Conservation (phyloP, 2,329 filamentous ascomycete genomes). For the Cordyceps javanica region DNA sequence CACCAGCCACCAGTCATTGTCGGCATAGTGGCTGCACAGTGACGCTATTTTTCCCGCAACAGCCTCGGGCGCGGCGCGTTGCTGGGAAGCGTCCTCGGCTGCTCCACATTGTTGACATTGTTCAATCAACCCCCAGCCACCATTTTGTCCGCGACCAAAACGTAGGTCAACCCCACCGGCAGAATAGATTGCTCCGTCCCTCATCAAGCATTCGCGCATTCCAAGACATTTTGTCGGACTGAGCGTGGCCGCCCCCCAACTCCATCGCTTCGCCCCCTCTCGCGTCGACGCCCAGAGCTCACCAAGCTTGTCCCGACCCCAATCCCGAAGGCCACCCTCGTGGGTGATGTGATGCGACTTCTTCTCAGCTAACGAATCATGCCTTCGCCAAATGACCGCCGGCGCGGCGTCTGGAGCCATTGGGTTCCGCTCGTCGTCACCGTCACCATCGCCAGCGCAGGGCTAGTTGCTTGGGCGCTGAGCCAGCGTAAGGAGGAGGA, state of each 20-base stretch:
- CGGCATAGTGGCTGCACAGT: slow-evolving; percentile 2
- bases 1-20: background rate
- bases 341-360: slow-evolving; percentile 53
- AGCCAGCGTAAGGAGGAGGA: slow-evolving; percentile 75
- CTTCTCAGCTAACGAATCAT: slow-evolving; percentile 36
- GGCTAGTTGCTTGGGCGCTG: slow-evolving; percentile 88
- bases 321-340: slow-evolving; percentile 50
- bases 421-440: slow-evolving; percentile 87
- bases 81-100: slow-evolving; percentile 15
- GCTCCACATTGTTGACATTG: slow-evolving; percentile 20
- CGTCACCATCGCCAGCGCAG: slow-evolving; percentile 78
- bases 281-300: background rate
- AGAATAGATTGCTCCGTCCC: slow-evolving; percentile 1
- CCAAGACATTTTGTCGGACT: slow-evolving; percentile 8
- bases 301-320: background rate
- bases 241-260: background rate
- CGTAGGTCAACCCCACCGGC: slow-evolving; percentile 14
- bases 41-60: slow-evolving; percentile 26
- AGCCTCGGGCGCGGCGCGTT: slow-evolving; percentile 26
- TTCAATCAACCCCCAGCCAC: slow-evolving; percentile 17
- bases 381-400: slow-evolving; percentile 22
- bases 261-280: background rate
- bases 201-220: slow-evolving; percentile 8
- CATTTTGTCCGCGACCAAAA: slow-evolving; percentile 17
- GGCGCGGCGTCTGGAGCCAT: slow-evolving; percentile 64